Evolutionary conservation across 225 moss, liverwort and hornwort genomes (phyloP).

Genomic region (Marchantia paleacea): DNA sequence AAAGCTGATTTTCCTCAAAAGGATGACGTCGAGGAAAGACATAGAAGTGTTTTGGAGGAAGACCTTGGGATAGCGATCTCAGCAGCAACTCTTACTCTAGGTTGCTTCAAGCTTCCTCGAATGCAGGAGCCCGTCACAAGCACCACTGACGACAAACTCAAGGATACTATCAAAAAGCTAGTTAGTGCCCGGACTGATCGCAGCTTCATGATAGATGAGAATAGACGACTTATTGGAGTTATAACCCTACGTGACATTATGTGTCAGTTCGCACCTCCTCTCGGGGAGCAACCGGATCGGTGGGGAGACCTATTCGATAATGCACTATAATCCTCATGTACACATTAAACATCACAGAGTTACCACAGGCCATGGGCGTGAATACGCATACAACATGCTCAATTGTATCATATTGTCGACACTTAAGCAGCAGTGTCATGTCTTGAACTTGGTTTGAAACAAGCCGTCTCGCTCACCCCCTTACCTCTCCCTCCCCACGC

Average conservation of each 20-base stretch:
- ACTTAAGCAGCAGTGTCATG: too few relatives aligned
- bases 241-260: constrained; percentile 31
- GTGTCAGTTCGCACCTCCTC: constrained; percentile 25
- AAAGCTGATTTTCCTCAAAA: neutral
- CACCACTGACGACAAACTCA: constrained; percentile 15
- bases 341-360: too few relatives aligned
- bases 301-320: constrained; percentile 29
- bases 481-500: too few relatives aligned
- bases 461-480: too few relatives aligned
- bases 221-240: constrained; percentile 16
- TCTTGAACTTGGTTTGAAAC: too few relatives aligned
- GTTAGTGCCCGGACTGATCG: constrained; percentile 21
- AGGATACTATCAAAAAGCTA: constrained; percentile 25
- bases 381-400: too few relatives aligned
- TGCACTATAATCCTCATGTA: constrained; percentile 8
- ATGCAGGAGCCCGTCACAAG: constrained; percentile 30
- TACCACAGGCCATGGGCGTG: too few relatives aligned
- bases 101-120: constrained; percentile 13
- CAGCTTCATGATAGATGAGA: constrained; percentile 26
- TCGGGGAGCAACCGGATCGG: constrained; percentile 20
- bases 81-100: constrained; percentile 18
- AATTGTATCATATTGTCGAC: too few relatives aligned
- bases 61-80: constrained; percentile 19
- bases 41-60: constrained; percentile 11
- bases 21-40: neutral